Conservation (phyloP, 2,329 filamentous ascomycete genomes). For the Penicillium verrucosum region DNA sequence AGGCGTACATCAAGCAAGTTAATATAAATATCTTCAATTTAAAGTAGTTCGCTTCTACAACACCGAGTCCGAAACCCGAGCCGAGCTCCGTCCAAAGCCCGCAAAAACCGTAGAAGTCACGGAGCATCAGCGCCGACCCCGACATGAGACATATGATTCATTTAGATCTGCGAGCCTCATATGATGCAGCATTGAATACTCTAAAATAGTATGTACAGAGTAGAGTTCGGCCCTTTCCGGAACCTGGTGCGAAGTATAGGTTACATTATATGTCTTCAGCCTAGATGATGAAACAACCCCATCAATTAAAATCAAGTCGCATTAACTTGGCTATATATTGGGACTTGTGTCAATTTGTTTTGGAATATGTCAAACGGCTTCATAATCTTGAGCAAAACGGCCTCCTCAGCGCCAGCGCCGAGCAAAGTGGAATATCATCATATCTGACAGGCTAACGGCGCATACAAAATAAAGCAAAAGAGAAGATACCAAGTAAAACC, state of each 20-base stretch:
- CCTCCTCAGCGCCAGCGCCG: neutral
- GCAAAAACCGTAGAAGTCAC: neutral
- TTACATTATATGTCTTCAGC: neutral
- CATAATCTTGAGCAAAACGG: neutral
- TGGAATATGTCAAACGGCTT: neutral
- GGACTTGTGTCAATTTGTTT: neutral
- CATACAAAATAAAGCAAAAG: neutral
- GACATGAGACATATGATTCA: neutral
- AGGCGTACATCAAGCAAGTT: neutral
- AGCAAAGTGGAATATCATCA: neutral
- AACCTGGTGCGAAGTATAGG: neutral
- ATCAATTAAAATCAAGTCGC: neutral
- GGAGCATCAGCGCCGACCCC: neutral
- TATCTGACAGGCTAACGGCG: conserved; percentile 1
- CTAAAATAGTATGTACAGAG: neutral
- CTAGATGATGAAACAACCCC: neutral
- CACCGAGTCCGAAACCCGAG: neutral
- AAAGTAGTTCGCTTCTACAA: neutral
- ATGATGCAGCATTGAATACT: neutral
- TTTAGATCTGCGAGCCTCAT: neutral
- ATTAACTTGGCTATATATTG: neutral
- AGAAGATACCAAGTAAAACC: neutral
- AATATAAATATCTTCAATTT: neutral
- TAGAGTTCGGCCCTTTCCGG: neutral
- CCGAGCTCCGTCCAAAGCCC: neutral